Conservation (phyloP, 352 stramenopile species). For the Phytophthora citricola region DNA sequence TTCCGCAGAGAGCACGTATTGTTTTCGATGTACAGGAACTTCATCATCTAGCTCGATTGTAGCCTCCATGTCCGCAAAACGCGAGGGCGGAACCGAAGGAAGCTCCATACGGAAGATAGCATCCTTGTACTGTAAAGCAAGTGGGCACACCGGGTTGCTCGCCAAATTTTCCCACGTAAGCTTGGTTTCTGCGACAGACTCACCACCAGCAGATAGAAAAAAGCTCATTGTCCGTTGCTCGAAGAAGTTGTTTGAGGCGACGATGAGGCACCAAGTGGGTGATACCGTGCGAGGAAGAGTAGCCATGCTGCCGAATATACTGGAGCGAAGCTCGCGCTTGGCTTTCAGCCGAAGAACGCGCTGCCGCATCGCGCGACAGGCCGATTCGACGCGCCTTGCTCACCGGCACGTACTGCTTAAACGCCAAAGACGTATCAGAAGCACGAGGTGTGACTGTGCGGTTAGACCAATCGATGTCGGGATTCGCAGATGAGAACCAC, state of each 20-base stretch:
- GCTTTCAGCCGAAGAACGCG: too few relatives aligned
- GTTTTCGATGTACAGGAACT: neutral
- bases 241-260: too few relatives aligned
- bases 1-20: neutral
- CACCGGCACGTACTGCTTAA: too few relatives aligned
- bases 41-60: slow-evolving; percentile 2
- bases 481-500: slow-evolving; percentile 4
- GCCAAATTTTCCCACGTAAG: neutral
- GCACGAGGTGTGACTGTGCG: neutral
- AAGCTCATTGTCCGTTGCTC: too few relatives aligned
- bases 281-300: too few relatives aligned
- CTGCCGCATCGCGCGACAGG: too few relatives aligned
- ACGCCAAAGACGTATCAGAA: too few relatives aligned
- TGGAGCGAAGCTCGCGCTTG: too few relatives aligned
- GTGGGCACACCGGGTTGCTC: slow-evolving; percentile 2
- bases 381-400: too few relatives aligned
- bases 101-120: slow-evolving; percentile 12
- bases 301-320: too few relatives aligned
- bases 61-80: neutral
- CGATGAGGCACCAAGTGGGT: too few relatives aligned
- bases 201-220: too few relatives aligned
- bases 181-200: neutral
- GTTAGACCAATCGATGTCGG: slow-evolving; percentile 9
- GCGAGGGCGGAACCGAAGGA: slow-evolving; percentile 3
- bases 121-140: neutral